Evolutionary conservation across 495 filamentous ascomycete genomes (phyloP).

Genomic region (Penicillium paxilli): DNA sequence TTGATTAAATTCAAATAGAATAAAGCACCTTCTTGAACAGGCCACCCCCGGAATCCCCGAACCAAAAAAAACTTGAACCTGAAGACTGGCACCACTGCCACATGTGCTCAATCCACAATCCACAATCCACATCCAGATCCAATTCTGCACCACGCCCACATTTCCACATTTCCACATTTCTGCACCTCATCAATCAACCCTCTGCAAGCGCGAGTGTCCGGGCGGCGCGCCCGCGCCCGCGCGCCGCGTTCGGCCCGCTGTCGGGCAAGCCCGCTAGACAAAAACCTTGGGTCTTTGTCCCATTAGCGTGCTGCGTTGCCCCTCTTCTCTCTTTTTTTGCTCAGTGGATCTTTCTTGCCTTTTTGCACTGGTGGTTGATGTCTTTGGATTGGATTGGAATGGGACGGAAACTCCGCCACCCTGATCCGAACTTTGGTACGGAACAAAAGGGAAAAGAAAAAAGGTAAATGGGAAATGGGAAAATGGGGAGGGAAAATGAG

Average conservation of each 20-base stretch:
- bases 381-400: constrained; percentile 15
- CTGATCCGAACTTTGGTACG: constrained; percentile 2
- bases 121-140: too few species aligned
- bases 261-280: constrained; percentile 33
- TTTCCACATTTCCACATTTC: background rate
- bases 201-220: background rate
- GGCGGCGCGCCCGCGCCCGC: constrained; percentile 11
- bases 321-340: too few species aligned
- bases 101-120: background rate
- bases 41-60: background rate
- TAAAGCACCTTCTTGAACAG: background rate
- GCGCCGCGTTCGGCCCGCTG: constrained; percentile 33
- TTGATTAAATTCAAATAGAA: background rate
- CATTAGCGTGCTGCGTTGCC: background rate
- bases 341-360: too few species aligned
- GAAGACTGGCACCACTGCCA: too few species aligned
- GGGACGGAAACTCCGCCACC: constrained; percentile 24
- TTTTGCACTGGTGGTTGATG: too few species aligned
- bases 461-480: too few species aligned
- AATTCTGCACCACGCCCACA: too few species aligned
- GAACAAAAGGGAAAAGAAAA: too few species aligned
- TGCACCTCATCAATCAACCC: background rate
- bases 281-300: too few species aligned
- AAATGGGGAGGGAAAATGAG: too few species aligned
- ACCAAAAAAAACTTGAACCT: background rate